These are phyloP conservation scores for Flaveria sonorensis DNA, from an alignment of 129 eudicot species.

Conservation along the genomic window DNA sequence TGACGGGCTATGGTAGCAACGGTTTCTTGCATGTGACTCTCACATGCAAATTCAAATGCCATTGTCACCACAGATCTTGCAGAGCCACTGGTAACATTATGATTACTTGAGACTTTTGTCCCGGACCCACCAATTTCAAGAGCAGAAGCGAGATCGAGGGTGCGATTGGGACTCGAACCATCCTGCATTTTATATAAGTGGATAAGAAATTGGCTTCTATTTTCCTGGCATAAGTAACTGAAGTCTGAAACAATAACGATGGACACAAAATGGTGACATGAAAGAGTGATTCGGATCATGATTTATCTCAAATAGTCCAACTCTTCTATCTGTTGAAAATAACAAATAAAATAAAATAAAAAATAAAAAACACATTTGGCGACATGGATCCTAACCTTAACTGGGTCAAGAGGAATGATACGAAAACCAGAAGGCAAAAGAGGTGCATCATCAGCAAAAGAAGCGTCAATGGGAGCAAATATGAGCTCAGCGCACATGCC, in stretches of 20 bases:
- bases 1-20: constrained; percentile 95
- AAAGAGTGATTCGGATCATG: too few species aligned
- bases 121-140: constrained; percentile 77
- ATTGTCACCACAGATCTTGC: constrained; percentile 84
- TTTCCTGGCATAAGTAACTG: too few species aligned
- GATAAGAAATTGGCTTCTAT: too few species aligned
- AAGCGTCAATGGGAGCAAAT: constrained; percentile 95
- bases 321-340: too few species aligned
- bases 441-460: constrained; percentile 95
- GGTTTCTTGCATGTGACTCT: constrained; percentile 91
- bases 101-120: constrained; percentile 46
- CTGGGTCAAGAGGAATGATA: constrained; percentile 81
- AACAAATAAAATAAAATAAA: too few species aligned
- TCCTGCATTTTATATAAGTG: constrained; percentile 45
- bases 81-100: constrained; percentile 39
- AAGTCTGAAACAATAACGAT: too few species aligned
- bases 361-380: not conserved
- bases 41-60: constrained; percentile 91
- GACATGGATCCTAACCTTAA: constrained; percentile 51
- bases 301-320: too few species aligned
- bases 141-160: constrained; percentile 95
- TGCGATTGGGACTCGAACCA: constrained; percentile 83
- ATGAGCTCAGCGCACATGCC: constrained; percentile 90
- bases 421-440: constrained; percentile 97
- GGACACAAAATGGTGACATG: too few species aligned